A percentile compares a stretch with the other conserved stretches of the same genome.
Evolutionary conservation across 106 monocot species (phyloP).

Genomic region (Xerophyta viscosa): DNA sequence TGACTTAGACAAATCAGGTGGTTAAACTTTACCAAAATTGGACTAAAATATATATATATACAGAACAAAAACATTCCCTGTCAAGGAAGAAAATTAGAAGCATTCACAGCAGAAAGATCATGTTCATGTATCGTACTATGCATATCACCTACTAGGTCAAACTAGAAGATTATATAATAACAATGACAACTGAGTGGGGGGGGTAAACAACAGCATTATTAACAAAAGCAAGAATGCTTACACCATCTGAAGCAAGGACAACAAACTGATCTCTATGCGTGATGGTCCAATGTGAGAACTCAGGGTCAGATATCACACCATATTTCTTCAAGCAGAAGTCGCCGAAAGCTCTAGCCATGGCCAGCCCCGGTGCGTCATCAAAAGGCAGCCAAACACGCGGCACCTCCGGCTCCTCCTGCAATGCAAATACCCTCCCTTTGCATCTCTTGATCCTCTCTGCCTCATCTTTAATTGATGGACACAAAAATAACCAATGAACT

Average conservation of each 20-base stretch:
- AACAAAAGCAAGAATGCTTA: too few relatives aligned
- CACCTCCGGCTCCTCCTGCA: constrained; percentile 36
- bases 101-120: too few relatives aligned
- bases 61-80: too few relatives aligned
- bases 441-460: constrained; percentile 25
- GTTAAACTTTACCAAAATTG: too few relatives aligned
- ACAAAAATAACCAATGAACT: background rate
- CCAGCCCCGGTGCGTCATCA: constrained; percentile 39
- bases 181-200: too few relatives aligned
- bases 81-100: too few relatives aligned
- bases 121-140: too few relatives aligned
- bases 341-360: constrained; percentile 45
- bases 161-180: too few relatives aligned
- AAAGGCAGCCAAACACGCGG: constrained; percentile 34
- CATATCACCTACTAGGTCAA: too few relatives aligned
- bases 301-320: constrained; percentile 37
- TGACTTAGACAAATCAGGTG: too few relatives aligned
- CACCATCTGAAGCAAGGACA: constrained; percentile 45
- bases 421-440: constrained; percentile 31
- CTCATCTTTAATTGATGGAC: constrained; percentile 7
- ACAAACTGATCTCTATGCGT: constrained; percentile 34
- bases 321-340: constrained; percentile 42
- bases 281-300: constrained; percentile 21
- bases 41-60: too few relatives aligned
- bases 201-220: too few relatives aligned